These are phyloP conservation scores for Ceratocystis harringtonii DNA, from an alignment of 2,329 filamentous ascomycete species.

Conservation along the genomic window DNA sequence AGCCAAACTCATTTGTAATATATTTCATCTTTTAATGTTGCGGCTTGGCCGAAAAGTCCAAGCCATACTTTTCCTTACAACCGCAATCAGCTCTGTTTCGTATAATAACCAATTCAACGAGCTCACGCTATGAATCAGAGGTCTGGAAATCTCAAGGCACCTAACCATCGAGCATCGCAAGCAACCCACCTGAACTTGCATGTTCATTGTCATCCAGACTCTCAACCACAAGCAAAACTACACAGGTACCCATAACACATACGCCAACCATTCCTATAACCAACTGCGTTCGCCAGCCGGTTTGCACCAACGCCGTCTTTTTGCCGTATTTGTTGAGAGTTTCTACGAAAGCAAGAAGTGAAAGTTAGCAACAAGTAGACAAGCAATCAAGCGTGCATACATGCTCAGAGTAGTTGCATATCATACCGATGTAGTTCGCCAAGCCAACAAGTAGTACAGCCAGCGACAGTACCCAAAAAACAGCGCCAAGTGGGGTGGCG, in stretches of 20 bases:
- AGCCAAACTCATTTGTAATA: not conserved
- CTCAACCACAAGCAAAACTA: slow-evolving; percentile 43
- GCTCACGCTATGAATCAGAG: no score
- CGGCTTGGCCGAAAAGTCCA: not conserved
- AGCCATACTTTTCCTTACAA: not conserved
- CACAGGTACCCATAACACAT: slow-evolving; percentile 49
- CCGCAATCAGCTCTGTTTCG: not conserved
- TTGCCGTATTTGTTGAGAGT: slow-evolving; percentile 67
- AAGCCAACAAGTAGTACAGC: slow-evolving; percentile 64
- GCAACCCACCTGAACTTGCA: not conserved
- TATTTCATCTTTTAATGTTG: not conserved
- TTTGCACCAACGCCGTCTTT: slow-evolving; percentile 72
- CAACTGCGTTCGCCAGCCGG: slow-evolving; percentile 80
- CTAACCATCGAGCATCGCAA: slow-evolving; percentile 11
- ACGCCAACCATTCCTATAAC: slow-evolving; percentile 46
- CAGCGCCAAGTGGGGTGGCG: slow-evolving; percentile 65
- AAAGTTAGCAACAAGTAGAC: not conserved
- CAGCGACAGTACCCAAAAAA: slow-evolving; percentile 76
- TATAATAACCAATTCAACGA: not conserved
- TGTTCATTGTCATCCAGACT: slow-evolving; percentile 21
- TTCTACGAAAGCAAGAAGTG: slow-evolving; percentile 27
- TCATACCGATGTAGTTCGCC: slow-evolving; percentile 68
- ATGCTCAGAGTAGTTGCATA: not conserved
- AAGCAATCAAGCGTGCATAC: not conserved
- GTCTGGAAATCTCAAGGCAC: not conserved